These are phyloP conservation scores for Penicillium verhagenii DNA, from an alignment of 495 filamentous ascomycete species.

Conservation along the genomic window DNA sequence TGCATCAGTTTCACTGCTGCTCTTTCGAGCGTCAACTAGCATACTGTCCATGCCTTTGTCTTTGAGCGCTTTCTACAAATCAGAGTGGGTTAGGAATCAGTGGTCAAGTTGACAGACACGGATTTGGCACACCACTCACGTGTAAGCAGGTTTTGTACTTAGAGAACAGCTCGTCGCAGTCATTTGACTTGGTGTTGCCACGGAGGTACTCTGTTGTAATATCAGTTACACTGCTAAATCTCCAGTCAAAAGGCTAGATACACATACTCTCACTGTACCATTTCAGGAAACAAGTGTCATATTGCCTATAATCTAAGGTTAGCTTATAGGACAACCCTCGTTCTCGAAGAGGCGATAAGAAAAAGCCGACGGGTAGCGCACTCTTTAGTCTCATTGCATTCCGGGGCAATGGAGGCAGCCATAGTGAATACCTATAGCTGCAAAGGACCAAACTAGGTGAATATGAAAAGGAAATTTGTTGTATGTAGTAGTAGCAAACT, in stretches of 20 bases:
- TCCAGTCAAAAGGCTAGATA: neutral
- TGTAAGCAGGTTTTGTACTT: slow-evolving; percentile 80
- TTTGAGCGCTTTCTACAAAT: slow-evolving; percentile 69
- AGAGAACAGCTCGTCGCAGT: slow-evolving; percentile 80
- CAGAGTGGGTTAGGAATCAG: neutral
- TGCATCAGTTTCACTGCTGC: slow-evolving; percentile 76
- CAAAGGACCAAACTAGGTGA: neutral
- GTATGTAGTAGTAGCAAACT: neutral
- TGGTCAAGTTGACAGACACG: neutral
- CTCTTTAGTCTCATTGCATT: slow-evolving; percentile 92
- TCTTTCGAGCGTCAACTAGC: slow-evolving; percentile 79
- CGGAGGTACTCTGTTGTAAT: slow-evolving; percentile 71
- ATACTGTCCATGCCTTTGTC: slow-evolving; percentile 83
- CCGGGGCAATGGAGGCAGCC: slow-evolving; percentile 59
- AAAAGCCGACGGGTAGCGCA: slow-evolving; percentile 35
- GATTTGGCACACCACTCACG: slow-evolving; percentile 47
- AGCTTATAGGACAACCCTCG: slow-evolving; percentile 6
- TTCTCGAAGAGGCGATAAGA: slow-evolving; percentile 4
- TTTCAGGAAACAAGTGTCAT: slow-evolving; percentile 90
- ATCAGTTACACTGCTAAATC: slow-evolving; percentile 6
- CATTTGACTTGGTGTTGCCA: slow-evolving; percentile 74
- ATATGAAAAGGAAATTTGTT: neutral
- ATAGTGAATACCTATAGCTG: slow-evolving; percentile 27
- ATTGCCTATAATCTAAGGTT: slow-evolving; percentile 54
- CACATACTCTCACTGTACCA: slow-evolving; percentile 92